A percentile compares a stretch with the other conserved stretches of the same genome.
phyloP scores from a whole-genome alignment of 331 rosid genomes.

The Malus hybrid region DNA sequence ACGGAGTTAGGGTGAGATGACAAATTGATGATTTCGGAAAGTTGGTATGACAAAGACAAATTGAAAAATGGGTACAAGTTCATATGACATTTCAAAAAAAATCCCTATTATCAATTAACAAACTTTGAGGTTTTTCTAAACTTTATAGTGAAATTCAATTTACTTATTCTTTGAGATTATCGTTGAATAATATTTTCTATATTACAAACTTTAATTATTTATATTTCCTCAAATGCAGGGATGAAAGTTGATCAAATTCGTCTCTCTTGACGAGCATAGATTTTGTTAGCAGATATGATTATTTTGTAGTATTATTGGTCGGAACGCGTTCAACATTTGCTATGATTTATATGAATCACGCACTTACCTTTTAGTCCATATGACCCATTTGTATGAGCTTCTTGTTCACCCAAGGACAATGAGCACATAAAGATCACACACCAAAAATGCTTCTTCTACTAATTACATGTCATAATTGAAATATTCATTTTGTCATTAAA shows the following conservation, averaged over 20 bases:
- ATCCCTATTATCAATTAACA: no score
- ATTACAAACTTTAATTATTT: no score
- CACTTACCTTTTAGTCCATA: background rate
- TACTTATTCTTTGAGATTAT: no score
- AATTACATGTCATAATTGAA: no score
- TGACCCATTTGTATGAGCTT: background rate
- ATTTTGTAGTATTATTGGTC: background rate
- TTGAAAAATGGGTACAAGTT: no score
- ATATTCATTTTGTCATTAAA: background rate
- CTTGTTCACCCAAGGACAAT: background rate
- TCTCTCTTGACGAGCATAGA: background rate
- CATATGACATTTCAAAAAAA: no score
- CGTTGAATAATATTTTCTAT: background rate
- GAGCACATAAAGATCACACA: background rate
- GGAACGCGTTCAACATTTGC: background rate
- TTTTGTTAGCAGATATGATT: background rate
- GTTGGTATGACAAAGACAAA: no score
- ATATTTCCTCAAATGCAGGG: background rate
- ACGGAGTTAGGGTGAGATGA: no score
- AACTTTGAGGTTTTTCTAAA: no score
- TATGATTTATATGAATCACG: background rate
- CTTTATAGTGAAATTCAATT: no score
- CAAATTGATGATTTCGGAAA: no score
- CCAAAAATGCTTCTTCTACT: background rate
- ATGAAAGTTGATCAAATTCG: background rate